These are phyloP conservation scores for Yamadazyma scolyti DNA, from an alignment of 805 yeast genomes.

Conservation along the genomic window DNA sequence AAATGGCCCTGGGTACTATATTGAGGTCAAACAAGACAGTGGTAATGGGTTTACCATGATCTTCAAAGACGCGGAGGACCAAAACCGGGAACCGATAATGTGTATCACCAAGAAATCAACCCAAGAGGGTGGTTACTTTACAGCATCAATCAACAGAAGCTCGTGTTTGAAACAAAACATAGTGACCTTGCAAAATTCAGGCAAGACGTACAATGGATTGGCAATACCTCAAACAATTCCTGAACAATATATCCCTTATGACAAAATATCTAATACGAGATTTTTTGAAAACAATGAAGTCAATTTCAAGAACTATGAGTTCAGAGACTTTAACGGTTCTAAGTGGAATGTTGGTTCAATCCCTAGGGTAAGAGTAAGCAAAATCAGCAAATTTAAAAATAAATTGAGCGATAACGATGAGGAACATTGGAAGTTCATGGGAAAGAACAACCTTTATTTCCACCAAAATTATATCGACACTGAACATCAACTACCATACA, in stretches of 20 bases:
- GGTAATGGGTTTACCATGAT: conserved; percentile 21
- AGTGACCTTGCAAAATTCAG: conserved; percentile 7
- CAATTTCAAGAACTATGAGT: conserved; percentile 23
- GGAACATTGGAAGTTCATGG: conserved; percentile 23
- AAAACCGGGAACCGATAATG: conserved; percentile 23
- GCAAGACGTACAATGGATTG: conserved; percentile 19
- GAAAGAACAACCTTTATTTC: conserved; percentile 34
- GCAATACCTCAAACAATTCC: conserved; percentile 21
- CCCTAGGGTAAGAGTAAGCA: conserved; percentile 34
- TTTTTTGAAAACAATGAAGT: conserved; percentile 6
- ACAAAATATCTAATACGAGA: conserved; percentile 9
- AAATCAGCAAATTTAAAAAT: conserved; percentile 18
- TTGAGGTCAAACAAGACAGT: conserved; percentile 27
- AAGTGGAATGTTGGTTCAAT: conserved; percentile 44
- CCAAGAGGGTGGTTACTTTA: conserved; percentile 26
- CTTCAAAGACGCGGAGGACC: conserved; percentile 19
- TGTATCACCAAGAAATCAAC: conserved; percentile 20
- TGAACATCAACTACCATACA: conserved; percentile 8
- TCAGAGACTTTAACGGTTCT: conserved; percentile 20
- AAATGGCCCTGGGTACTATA: conserved; percentile 60
- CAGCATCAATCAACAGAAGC: conserved; percentile 19
- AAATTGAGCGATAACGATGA: conserved; percentile 12
- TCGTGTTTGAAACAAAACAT: conserved; percentile 9
- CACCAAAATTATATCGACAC: conserved; percentile 28
- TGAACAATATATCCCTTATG: conserved; percentile 18